Evolutionary conservation across 179 eudicot genomes (phyloP), one percentile per base, ranked within the genome.

Genomic region (Spinacia oleracea): DNA sequence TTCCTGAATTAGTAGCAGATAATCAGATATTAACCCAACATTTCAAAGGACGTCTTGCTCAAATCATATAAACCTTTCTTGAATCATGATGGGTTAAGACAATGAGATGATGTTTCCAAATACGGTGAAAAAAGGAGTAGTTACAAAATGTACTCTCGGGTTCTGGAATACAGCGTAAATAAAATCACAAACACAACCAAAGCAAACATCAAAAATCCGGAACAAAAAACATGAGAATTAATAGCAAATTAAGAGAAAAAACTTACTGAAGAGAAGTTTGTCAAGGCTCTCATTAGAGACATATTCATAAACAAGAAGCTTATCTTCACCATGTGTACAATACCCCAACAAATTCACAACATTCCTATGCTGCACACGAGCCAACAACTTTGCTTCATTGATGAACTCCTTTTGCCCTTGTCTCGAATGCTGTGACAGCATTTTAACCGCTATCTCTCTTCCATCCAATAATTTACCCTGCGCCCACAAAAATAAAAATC

Each of bases 181-280:
- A 16, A 64, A 59, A 21, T 6, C 45, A 38, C 40, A 38, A 38
- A 38, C 40, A 72, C 50, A 35, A 48, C n/a, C 60, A 73, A 23
- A 73, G 15, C 55, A 21, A 64, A 64, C 45, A 64, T 10, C 46
- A 70, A n/a, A 79, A 50, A 27, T 27, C n/a, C 68, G 31, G 35
- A 27, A 65, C 43, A 42, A 48, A 10, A 67, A 50, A 71, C 62
- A 15, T 59, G 34, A 68, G 51, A 48, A 34, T 1, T 29, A 25
- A 12, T 59, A 7, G 34, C 29, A 46, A 58, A 42, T 31, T 31
- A 9, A 50, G 59, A 40, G 80, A 43, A 38, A 38, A 73, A 64
- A 85, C 98, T 91, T 91, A 93, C 98, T 90, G 90, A 93, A 93
- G 32, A 95, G 87, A 84, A 90, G 82, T 89, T 91, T 95, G 89